Conservation (phyloP, 2,329 filamentous ascomycete genomes). For the Diaporthe humulicola region DNA sequence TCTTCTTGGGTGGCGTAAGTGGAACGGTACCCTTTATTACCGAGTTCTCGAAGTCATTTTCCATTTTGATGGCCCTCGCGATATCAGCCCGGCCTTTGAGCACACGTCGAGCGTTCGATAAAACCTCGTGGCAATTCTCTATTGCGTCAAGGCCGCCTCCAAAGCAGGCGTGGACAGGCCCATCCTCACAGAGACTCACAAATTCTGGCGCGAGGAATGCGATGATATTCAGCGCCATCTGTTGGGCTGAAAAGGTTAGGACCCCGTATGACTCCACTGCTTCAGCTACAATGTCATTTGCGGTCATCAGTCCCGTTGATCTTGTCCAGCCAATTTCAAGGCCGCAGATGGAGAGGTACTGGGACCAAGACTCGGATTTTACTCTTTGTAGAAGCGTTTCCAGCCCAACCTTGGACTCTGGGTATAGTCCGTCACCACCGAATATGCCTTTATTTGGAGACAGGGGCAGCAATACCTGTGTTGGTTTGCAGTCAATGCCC, state of each 20-base stretch:
- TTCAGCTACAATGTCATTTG: constrained; percentile 55
- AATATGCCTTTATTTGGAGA: constrained; percentile 60
- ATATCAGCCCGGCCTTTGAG: constrained; percentile 43
- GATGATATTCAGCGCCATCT: constrained; percentile 58
- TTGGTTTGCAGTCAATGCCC: constrained; percentile 49
- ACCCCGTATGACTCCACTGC: constrained; percentile 52
- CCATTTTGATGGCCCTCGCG: constrained; percentile 43
- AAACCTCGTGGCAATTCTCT: constrained; percentile 45
- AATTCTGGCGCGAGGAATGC: constrained; percentile 49
- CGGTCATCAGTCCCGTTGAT: constrained; percentile 57
- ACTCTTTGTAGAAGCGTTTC: constrained; percentile 51
- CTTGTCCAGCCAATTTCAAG: constrained; percentile 60
- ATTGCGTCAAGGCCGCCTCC: constrained; percentile 52
- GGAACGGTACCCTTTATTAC: no score
- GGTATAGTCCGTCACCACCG: constrained; percentile 58
- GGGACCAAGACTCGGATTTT: constrained; percentile 52
- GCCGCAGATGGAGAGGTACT: constrained; percentile 55
- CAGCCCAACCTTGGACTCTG: constrained; percentile 58
- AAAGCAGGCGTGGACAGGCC: constrained; percentile 54
- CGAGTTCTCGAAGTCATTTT: no score
- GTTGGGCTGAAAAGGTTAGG: constrained; percentile 54
- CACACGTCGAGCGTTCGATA: constrained; percentile 42
- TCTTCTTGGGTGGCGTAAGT: no score
- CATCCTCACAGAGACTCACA: constrained; percentile 48
- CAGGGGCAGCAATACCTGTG: constrained; percentile 56